Conservation (phyloP, 257 asterid species). For the Lantana camara region DNA sequence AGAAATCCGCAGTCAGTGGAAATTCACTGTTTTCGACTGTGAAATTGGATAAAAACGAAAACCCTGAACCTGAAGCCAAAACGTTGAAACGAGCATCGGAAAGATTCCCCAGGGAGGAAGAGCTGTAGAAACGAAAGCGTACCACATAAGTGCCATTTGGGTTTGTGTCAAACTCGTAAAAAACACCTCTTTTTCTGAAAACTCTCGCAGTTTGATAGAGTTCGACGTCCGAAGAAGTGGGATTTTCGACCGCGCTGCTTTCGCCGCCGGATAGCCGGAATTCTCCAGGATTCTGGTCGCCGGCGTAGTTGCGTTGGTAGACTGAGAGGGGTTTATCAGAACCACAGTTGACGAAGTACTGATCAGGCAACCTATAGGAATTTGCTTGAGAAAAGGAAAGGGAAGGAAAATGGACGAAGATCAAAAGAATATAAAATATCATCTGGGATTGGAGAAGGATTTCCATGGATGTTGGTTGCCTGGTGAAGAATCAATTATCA, state of each 20-base stretch:
- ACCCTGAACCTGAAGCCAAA: slow-evolving; percentile 35
- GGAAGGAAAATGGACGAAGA: slow-evolving; percentile 4
- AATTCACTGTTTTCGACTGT: neutral
- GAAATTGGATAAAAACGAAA: slow-evolving; percentile 46
- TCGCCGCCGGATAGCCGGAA: slow-evolving; percentile 9
- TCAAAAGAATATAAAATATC: slow-evolving; percentile 23
- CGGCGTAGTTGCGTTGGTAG: slow-evolving; percentile 32
- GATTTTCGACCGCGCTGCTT: slow-evolving; percentile 4
- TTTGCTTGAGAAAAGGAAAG: neutral
- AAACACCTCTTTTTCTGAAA: slow-evolving; percentile 35
- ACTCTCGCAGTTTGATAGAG: slow-evolving; percentile 49
- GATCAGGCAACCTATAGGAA: slow-evolving; percentile 34
- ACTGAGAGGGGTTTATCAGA: slow-evolving; percentile 20
- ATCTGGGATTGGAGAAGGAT: slow-evolving; percentile 2
- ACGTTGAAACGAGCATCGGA: slow-evolving; percentile 41
- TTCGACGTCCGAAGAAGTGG: neutral
- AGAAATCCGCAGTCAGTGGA: slow-evolving; percentile 47
- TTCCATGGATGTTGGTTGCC: slow-evolving; percentile 29
- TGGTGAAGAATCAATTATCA: slow-evolving; percentile 1
- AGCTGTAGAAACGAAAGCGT: slow-evolving; percentile 56
- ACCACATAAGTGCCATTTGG: slow-evolving; percentile 45
- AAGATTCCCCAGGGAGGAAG: slow-evolving; percentile 29
- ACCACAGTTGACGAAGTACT: slow-evolving; percentile 65
- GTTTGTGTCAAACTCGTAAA: slow-evolving; percentile 34
- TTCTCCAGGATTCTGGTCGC: slow-evolving; percentile 28